These are phyloP conservation scores for Neurospora pannonica DNA, from an alignment of 495 filamentous ascomycete species.

Conservation along the genomic window DNA sequence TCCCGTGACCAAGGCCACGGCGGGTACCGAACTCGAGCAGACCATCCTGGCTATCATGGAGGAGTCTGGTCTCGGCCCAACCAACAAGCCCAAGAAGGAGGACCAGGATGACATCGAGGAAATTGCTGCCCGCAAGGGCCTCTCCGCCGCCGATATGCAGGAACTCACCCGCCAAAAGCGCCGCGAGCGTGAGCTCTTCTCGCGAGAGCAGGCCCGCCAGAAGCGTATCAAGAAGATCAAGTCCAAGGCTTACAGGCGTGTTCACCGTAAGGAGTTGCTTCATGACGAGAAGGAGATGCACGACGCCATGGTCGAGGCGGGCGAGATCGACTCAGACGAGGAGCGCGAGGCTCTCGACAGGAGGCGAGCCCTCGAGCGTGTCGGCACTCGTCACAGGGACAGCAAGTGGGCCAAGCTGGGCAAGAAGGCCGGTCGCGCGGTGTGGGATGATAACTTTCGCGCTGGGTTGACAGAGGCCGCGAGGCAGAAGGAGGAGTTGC, in stretches of 20 bases:
- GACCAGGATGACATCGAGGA: slow-evolving; percentile 57
- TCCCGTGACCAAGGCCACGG: slow-evolving; percentile 45
- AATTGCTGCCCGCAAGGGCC: slow-evolving; percentile 43
- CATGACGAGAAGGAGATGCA: slow-evolving; percentile 61
- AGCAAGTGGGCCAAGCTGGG: slow-evolving; percentile 93
- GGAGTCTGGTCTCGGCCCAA: slow-evolving; percentile 66
- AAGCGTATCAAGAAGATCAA: slow-evolving; percentile 98
- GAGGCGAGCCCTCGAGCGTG: slow-evolving; percentile 73
- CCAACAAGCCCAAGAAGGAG: slow-evolving; percentile 35
- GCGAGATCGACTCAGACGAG: slow-evolving; percentile 57
- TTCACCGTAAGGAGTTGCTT: slow-evolving; percentile 81
- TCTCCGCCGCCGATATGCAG: slow-evolving; percentile 60
- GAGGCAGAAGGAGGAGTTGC: slow-evolving; percentile 73
- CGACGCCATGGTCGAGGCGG: slow-evolving; percentile 56
- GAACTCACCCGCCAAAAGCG: slow-evolving; percentile 67
- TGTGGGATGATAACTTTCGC: slow-evolving; percentile 77
- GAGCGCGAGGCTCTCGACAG: slow-evolving; percentile 74
- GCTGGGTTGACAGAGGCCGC: slow-evolving; percentile 74
- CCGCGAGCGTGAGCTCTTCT: slow-evolving; percentile 72
- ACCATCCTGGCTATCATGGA: slow-evolving; percentile 80
- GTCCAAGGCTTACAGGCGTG: slow-evolving; percentile 81
- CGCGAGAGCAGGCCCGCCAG: slow-evolving; percentile 78
- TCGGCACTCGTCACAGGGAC: slow-evolving; percentile 79
- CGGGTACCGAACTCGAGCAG: slow-evolving; percentile 70
- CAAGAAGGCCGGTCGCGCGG: slow-evolving; percentile 65